phyloP scores from a whole-genome alignment of 2,329 filamentous ascomycete genomes.

The Pseudopithomyces chartarum region DNA sequence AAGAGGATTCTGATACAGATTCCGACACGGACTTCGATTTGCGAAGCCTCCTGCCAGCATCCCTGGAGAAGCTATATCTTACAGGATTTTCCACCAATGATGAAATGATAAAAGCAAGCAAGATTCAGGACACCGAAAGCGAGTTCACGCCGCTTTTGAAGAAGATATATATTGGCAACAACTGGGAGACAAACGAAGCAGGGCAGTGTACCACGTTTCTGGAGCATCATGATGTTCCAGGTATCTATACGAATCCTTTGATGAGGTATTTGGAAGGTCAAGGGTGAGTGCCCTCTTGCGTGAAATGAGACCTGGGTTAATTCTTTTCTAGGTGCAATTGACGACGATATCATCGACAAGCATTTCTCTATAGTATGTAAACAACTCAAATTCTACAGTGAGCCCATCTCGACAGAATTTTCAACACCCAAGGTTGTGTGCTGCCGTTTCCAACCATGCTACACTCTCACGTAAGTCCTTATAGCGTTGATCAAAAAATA shows the following conservation, averaged over 20 bases:
- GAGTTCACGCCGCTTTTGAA: constrained; percentile 3
- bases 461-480: constrained; percentile 11
- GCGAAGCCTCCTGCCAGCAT: not conserved
- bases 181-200: not conserved
- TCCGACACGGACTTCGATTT: not conserved
- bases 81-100: not conserved
- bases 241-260: not conserved
- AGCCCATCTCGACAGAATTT: no score
- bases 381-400: no score
- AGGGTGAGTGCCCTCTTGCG: not conserved
- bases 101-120: not conserved
- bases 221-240: not conserved
- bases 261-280: not conserved
- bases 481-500: constrained; percentile 26
- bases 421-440: no score
- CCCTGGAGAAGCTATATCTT: constrained; percentile 1
- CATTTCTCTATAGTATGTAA: no score
- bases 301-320: not conserved
- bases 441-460: no score
- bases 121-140: not conserved
- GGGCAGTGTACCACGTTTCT: not conserved
- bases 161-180: not conserved
- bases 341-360: not conserved
- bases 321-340: not conserved
- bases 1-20: not conserved